Conservation (phyloP, 345 rosid species). For the Rhodomyrtus tomentosa region DNA sequence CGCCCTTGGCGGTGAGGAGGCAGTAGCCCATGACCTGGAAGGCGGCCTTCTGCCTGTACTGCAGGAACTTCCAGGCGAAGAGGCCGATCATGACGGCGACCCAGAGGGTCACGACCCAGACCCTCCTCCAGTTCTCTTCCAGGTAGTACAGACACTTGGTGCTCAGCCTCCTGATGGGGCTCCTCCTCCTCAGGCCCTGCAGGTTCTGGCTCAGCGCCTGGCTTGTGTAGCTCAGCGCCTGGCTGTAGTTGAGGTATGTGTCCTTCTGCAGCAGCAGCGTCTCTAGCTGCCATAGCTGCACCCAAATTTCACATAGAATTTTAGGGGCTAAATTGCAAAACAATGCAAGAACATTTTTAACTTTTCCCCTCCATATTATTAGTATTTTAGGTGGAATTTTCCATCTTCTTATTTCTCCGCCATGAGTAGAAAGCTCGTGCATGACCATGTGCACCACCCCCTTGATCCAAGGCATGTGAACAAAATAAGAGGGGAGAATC, state of each 20-base stretch:
- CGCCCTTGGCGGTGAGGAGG: slow-evolving; percentile 88
- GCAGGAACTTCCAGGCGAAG: slow-evolving; percentile 81
- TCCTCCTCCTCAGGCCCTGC: slow-evolving; percentile 63
- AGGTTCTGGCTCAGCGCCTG: slow-evolving; percentile 97
- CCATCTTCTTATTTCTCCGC: not conserved
- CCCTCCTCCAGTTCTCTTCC: slow-evolving; percentile 85
- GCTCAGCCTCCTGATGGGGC: slow-evolving; percentile 47
- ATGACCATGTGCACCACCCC: not conserved
- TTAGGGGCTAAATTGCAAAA: not conserved
- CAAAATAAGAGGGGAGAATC: not conserved
- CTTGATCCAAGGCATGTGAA: not conserved
- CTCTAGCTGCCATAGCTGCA: slow-evolving; percentile 98
- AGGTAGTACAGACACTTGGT: slow-evolving; percentile 38
- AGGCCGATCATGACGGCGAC: slow-evolving; percentile 68
- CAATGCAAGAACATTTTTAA: not conserved
- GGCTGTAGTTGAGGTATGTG: slow-evolving; percentile 89
- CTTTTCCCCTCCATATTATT: not conserved
- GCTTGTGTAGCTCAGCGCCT: slow-evolving; percentile 94
- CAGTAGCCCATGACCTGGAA: slow-evolving; percentile 85
- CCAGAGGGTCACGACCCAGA: slow-evolving; percentile 89
- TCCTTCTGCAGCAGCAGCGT: slow-evolving; percentile 92
- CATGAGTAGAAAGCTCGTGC: not conserved
- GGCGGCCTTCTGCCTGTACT: slow-evolving; percentile 65
- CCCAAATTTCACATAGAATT: not conserved
- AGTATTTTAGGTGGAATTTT: not conserved